These are phyloP conservation scores for Hsuehochloa calcarea DNA, from an alignment of 176 grass and related monocot genomes.

Conservation along the genomic window DNA sequence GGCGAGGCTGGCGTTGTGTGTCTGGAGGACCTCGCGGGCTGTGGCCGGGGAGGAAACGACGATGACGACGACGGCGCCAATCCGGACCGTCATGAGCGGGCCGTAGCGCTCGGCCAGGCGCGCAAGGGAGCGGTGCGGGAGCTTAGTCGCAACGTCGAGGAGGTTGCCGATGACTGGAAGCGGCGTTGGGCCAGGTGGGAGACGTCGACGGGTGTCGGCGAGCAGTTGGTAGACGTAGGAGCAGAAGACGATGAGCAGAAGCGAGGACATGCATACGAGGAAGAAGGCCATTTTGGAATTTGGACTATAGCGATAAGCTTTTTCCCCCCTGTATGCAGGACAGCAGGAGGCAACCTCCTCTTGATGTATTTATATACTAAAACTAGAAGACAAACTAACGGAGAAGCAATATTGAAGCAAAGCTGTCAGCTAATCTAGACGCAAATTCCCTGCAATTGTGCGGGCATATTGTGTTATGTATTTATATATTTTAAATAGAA, in stretches of 20 bases:
- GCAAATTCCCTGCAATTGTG: too few species aligned
- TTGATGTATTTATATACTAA: background rate
- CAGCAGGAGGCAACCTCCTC: background rate
- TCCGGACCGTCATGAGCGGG: constrained; percentile 1
- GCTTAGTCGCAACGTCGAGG: background rate
- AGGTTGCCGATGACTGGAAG: constrained; percentile 15
- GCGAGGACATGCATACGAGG: background rate
- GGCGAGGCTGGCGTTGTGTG: background rate
- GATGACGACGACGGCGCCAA: constrained; percentile 1
- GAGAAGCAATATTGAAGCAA: too few species aligned
- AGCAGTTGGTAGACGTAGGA: background rate
- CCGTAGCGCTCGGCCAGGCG: background rate
- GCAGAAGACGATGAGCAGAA: constrained; percentile 11
- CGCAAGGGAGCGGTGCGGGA: background rate
- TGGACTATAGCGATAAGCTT: too few species aligned
- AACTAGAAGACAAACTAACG: too few species aligned
- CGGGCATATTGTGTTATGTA: too few species aligned
- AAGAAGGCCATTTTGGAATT: background rate
- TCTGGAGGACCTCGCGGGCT: constrained; percentile 17
- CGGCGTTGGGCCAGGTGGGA: constrained; percentile 5
- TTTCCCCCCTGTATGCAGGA: background rate
- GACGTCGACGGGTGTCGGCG: background rate
- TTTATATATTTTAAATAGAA: too few species aligned
- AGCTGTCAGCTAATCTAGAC: too few species aligned
- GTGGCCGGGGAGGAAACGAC: constrained; percentile 26